Percentiles rank a stretch among this genome's conserved stretches.
phyloP scores from a whole-genome alignment of 2,329 filamentous ascomycete genomes.

The Claviceps sp. region DNA sequence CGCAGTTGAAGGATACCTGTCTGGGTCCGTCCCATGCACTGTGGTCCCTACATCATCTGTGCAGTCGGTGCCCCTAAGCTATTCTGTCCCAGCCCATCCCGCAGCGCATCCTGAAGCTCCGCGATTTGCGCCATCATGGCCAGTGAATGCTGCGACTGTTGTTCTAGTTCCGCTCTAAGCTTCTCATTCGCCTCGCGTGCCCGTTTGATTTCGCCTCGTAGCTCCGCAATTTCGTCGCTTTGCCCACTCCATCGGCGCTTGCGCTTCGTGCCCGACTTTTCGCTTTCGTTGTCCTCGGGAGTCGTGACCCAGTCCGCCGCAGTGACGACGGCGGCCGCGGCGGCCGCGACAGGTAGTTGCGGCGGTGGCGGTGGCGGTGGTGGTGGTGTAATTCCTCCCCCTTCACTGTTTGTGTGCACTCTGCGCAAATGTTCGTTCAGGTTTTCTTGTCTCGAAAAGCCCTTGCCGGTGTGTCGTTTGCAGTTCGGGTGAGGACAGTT shows the following conservation, averaged over 20 bases:
- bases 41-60: conserved; percentile 23
- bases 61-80: conserved; percentile 24
- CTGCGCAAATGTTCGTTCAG: conserved; percentile 84
- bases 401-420: conserved; percentile 53
- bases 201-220: conserved; percentile 54
- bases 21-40: background rate
- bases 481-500: conserved; percentile 79
- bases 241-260: conserved; percentile 26
- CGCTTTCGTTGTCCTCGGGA: conserved; percentile 34
- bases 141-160: conserved; percentile 32
- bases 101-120: conserved; percentile 30
- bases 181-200: conserved; percentile 52
- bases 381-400: conserved; percentile 15
- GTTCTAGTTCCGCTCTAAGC: conserved; percentile 35
- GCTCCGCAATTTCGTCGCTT: conserved; percentile 35
- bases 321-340: background rate
- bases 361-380: background rate
- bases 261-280: conserved; percentile 32
- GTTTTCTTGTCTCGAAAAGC: conserved; percentile 89
- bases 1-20: background rate
- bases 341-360: conserved; percentile 6
- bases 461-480: conserved; percentile 77
- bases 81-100: conserved; percentile 20
- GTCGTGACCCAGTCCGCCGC: conserved; percentile 21
- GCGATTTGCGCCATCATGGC: conserved; percentile 36